Evolutionary conservation across 495 filamentous ascomycete species (phyloP).

Genomic region (Viridothelium virens): DNA sequence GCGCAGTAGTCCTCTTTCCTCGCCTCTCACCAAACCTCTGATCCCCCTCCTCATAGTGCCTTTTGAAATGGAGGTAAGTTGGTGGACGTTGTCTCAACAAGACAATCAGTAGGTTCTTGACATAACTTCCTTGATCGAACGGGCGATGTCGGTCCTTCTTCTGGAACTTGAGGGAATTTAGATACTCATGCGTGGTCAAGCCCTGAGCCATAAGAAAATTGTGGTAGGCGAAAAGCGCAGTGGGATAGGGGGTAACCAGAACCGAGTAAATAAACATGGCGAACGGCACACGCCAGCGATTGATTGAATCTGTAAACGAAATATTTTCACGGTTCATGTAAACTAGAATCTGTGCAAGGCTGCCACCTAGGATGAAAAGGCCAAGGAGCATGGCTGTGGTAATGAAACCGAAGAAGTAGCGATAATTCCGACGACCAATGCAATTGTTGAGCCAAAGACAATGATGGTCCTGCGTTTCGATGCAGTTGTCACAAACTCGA

Average conservation of each 20-base stretch:
- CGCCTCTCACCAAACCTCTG: slow-evolving; percentile 65
- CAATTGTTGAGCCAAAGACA: slow-evolving; percentile 99
- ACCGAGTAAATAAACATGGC: slow-evolving; percentile 81
- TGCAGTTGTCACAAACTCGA: slow-evolving; percentile 90
- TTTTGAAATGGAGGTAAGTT: slow-evolving; percentile 84
- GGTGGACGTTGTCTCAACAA: slow-evolving; percentile 77
- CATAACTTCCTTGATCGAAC: slow-evolving; percentile 69
- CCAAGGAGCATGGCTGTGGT: slow-evolving; percentile 64
- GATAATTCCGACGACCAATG: slow-evolving; percentile 93
- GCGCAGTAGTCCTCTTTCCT: slow-evolving; percentile 46
- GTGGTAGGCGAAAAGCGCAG: slow-evolving; percentile 79
- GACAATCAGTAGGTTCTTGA: slow-evolving; percentile 75
- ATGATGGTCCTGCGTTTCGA: slow-evolving; percentile 97
- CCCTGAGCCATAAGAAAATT: slow-evolving; percentile 80
- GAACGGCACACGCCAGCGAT: slow-evolving; percentile 66
- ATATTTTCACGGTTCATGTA: slow-evolving; percentile 54
- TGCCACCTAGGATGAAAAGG: slow-evolving; percentile 66
- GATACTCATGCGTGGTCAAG: slow-evolving; percentile 91
- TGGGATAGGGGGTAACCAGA: slow-evolving; percentile 69
- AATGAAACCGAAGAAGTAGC: slow-evolving; percentile 92
- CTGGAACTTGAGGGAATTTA: slow-evolving; percentile 89
- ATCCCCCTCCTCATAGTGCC: slow-evolving; percentile 67
- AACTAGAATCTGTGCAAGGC: slow-evolving; percentile 68
- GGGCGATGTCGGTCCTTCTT: slow-evolving; percentile 87
- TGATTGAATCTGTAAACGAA: slow-evolving; percentile 59